Evolutionary conservation across 2,329 filamentous ascomycete species (phyloP), one percentile per base, ranked within the genome.

Genomic region (Blastomyces percursus): DNA sequence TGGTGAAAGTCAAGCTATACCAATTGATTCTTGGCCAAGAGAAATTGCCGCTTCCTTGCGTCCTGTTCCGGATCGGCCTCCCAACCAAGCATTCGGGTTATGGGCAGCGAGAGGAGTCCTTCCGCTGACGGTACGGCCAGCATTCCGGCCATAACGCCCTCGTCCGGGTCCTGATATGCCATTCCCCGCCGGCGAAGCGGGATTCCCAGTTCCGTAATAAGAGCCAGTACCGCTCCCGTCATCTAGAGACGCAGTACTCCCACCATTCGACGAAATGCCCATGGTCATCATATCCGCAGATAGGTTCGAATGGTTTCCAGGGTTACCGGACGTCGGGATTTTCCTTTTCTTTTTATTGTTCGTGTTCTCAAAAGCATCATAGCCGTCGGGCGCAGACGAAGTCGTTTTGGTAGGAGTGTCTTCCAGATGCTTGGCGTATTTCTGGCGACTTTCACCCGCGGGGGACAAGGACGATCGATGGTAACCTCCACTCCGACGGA

Each of bases 291-390:
- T 79, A 67, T 88, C 86, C 35, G 83, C 81, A 19, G 84, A 85
- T 60, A 89, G 75, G 62, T 79, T 78, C 66, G 80, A 79, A 70
- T 85, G 83, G 65, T 80, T 76, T 61, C 78, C 83, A 16, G 86
- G 80, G 69, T 90, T 89, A 21, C 90, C 89, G 11, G 90, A 91
- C 0, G 91, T 91, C 0, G 94, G 94, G 46, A 99, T 97, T 77
- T 99, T 99, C 68, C 94, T 85, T 76, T 99, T 97, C 80, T 97
- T 99, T 77, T 99, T 99, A 74, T 99, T 99, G 75, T 96, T 97
- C 44, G 91, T 96, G 71, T 97, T 97, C 75, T 99, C 94, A 70
- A 96, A 96, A 7, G 91, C 94, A 74, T 99, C 94, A 74, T 97
- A 97, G 16, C 92, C 91, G 73, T 97, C 93, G 12, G 87, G 88